Percentiles rank a stretch among this genome's conserved stretches.
These are phyloP conservation scores for Sclerotinia borealis DNA, from an alignment of 2,329 filamentous ascomycete genomes.

Conservation along the genomic window DNA sequence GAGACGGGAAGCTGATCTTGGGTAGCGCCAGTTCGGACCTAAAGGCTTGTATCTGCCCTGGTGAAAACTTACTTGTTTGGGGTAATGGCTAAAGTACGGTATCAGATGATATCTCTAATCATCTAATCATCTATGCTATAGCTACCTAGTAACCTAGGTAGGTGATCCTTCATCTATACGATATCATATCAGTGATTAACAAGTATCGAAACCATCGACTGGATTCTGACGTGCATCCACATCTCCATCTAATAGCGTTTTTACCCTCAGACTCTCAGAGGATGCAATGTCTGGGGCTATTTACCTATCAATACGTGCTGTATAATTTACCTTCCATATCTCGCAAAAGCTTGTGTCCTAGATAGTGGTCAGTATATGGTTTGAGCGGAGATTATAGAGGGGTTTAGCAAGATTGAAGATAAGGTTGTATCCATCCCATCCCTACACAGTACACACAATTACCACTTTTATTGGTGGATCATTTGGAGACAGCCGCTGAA, in stretches of 20 bases:
- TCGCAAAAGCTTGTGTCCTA: background rate
- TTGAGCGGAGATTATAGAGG: background rate
- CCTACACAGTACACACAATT: background rate
- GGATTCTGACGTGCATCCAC: background rate
- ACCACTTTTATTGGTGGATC: background rate
- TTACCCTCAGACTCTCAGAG: background rate
- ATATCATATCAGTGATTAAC: background rate
- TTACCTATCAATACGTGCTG: background rate
- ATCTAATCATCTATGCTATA: too few relatives aligned
- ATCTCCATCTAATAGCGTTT: background rate
- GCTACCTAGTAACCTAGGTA: too few relatives aligned
- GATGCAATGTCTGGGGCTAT: background rate
- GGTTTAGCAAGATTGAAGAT: slow-evolving; percentile 2
- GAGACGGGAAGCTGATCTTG: slow-evolving; percentile 8
- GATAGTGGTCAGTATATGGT: background rate
- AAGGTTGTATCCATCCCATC: background rate
- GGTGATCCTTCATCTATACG: background rate
- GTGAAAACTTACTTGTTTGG: background rate
- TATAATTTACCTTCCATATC: background rate
- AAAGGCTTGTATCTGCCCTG: background rate
- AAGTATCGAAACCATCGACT: background rate
- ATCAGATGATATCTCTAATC: too few relatives aligned
- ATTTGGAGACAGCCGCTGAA: slow-evolving; percentile 2
- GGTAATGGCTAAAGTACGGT: background rate
- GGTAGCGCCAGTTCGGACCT: background rate